Percentiles rank a stretch among this genome's conserved stretches.
These are phyloP conservation scores for Fraxinus dipetala DNA, from an alignment of 305 asterid genomes.

Conservation along the genomic window DNA sequence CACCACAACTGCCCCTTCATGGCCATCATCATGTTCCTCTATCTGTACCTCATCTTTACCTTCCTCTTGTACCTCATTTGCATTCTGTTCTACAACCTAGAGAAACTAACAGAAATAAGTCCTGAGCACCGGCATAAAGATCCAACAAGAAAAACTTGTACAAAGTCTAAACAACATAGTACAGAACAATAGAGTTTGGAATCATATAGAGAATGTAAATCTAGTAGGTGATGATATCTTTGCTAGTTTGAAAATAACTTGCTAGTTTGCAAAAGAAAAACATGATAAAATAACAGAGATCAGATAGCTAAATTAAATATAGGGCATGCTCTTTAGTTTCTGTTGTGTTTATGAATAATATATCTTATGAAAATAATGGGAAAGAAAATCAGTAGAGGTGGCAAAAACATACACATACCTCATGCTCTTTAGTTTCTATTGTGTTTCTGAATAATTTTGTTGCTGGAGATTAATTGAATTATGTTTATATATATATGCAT, in stretches of 20 bases:
- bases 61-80: conserved; percentile 46
- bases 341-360: background rate
- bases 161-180: conserved; percentile 4
- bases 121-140: background rate
- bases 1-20: conserved; percentile 72
- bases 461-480: too few species aligned
- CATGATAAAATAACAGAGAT: background rate
- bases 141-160: conserved; percentile 7
- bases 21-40: conserved; percentile 54
- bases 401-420: background rate
- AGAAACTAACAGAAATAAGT: background rate
- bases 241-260: background rate
- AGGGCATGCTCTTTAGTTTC: background rate
- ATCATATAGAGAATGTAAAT: conserved; percentile 2
- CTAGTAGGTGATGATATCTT: background rate
- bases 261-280: background rate
- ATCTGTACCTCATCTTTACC: conserved; percentile 39
- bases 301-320: background rate
- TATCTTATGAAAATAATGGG: background rate
- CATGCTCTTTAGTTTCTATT: background rate
- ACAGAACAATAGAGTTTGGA: background rate
- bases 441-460: too few species aligned
- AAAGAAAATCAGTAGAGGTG: background rate
- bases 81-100: conserved; percentile 37
- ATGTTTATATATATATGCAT: too few species aligned